These are phyloP conservation scores for Pisolithus albus DNA, from an alignment of 768 basidiomycete genomes.

Conservation along the genomic window DNA sequence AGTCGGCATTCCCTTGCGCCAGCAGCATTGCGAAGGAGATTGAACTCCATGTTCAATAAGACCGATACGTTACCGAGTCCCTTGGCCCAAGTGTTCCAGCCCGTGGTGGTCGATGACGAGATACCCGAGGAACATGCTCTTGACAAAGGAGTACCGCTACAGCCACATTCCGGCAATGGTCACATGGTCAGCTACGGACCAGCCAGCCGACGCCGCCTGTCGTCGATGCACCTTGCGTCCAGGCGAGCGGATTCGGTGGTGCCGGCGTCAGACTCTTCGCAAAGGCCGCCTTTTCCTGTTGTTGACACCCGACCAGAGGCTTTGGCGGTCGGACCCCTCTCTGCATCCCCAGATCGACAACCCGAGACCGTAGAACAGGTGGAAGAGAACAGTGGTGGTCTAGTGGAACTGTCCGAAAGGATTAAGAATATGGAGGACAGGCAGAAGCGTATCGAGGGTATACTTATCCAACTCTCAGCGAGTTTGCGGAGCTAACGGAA, in stretches of 20 bases:
- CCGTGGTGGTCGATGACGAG: slow-evolving; percentile 50
- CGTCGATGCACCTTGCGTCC: slow-evolving; percentile 24
- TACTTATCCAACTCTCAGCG: slow-evolving; percentile 31
- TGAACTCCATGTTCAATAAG: slow-evolving; percentile 14
- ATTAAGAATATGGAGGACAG: slow-evolving; percentile 37
- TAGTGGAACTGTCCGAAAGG: slow-evolving; percentile 25
- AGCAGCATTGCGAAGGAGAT: slow-evolving; percentile 13
- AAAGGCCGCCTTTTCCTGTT: slow-evolving; percentile 10
- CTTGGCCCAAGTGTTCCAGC: slow-evolving; percentile 69
- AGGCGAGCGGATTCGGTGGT: slow-evolving; percentile 13
- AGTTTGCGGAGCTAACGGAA: slow-evolving; percentile 6
- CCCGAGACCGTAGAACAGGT: slow-evolving; percentile 19
- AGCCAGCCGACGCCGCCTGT: slow-evolving; percentile 32
- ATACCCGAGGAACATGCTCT: slow-evolving; percentile 28
- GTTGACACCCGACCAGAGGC: slow-evolving; percentile 21
- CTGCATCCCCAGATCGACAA: slow-evolving; percentile 22
- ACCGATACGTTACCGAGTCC: slow-evolving; percentile 38
- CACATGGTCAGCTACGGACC: slow-evolving; percentile 33
- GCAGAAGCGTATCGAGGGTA: slow-evolving; percentile 43
- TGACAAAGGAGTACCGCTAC: slow-evolving; percentile 6
- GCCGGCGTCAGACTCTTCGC: neutral
- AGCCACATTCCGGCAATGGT: slow-evolving; percentile 10
- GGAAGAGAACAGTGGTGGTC: slow-evolving; percentile 25
- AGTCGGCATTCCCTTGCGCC: slow-evolving; percentile 12
- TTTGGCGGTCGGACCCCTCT: slow-evolving; percentile 12